Conservation (phyloP, 2,329 filamentous ascomycete species). For the Corniculantispora saksenae region DNA sequence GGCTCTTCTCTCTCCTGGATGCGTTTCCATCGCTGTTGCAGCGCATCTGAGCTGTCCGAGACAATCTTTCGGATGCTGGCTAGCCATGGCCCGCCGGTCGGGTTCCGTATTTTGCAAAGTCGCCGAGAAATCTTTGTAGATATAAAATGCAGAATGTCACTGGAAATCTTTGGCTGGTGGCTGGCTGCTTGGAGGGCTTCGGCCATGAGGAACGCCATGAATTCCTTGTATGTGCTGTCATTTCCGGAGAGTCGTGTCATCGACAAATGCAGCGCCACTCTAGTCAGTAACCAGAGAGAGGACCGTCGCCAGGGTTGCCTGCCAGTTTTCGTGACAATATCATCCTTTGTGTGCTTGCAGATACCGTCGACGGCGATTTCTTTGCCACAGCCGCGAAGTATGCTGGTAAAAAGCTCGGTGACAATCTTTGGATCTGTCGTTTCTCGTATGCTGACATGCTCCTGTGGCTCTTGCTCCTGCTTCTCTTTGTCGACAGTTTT, state of each 20-base stretch:
- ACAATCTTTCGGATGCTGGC: not conserved
- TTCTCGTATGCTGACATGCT: not conserved
- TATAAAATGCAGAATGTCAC: not conserved
- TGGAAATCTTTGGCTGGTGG: not conserved
- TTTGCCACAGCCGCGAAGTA: not conserved
- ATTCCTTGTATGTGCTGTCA: not conserved
- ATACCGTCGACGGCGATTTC: not conserved
- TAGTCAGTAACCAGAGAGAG: slow-evolving; percentile 53
- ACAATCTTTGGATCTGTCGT: not conserved
- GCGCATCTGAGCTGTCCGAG: not conserved
- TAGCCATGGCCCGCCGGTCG: not conserved
- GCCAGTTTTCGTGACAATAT: not conserved
- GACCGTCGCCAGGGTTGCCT: slow-evolving; percentile 37
- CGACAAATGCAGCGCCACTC: slow-evolving; percentile 34
- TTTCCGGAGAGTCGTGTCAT: not conserved
- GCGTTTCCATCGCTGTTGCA: not conserved
- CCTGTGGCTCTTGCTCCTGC: not conserved
- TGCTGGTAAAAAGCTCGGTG: not conserved
- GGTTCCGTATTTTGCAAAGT: not conserved
- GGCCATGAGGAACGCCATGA: not conserved
- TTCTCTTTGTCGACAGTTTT: not conserved
- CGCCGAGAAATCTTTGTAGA: not conserved
- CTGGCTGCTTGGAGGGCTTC: not conserved
- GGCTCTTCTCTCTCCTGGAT: not conserved
- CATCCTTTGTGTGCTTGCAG: not conserved